Evolutionary conservation across 768 basidiomycete genomes (phyloP).

Genomic region (Xerocomellus intermedius): DNA sequence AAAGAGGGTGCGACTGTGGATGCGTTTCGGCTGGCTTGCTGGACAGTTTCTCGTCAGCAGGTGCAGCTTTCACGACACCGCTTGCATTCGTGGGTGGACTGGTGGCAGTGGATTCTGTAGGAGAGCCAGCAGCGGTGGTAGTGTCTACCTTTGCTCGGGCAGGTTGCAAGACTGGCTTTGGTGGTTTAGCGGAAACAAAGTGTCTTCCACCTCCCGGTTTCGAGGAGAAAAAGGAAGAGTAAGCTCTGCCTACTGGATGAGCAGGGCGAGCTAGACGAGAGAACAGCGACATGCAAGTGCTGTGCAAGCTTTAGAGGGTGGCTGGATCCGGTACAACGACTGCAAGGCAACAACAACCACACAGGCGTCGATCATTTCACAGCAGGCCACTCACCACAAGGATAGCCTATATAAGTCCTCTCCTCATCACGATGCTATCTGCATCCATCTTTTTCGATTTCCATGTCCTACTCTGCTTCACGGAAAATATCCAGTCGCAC

Average conservation of each 20-base stretch:
- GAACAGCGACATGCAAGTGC: constrained; percentile 47
- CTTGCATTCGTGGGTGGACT: constrained; percentile 15
- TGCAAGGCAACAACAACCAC: neutral
- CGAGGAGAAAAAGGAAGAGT: constrained; percentile 79
- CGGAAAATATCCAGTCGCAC: neutral
- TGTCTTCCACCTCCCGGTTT: constrained; percentile 74
- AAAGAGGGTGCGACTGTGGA: constrained; percentile 18
- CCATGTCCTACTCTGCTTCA: constrained; percentile 7
- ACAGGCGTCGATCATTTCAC: neutral
- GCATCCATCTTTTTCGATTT: neutral
- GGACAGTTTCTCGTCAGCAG: constrained; percentile 29
- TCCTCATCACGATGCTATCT: neutral
- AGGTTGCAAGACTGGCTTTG: constrained; percentile 43
- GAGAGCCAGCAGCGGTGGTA: constrained; percentile 32
- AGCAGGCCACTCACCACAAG: constrained; percentile 1
- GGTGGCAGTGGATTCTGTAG: constrained; percentile 28
- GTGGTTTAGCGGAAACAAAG: constrained; percentile 71
- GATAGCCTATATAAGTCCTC: neutral
- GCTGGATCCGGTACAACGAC: too few species aligned
- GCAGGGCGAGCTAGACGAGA: constrained; percentile 47
- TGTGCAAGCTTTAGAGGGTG: neutral
- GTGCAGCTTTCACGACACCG: constrained; percentile 13
- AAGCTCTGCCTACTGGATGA: constrained; percentile 53
- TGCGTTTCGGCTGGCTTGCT: constrained; percentile 23
- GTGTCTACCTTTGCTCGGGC: constrained; percentile 40